These are phyloP conservation scores for Penicillium macrosclerotiorum DNA, from an alignment of 495 filamentous ascomycete species.

Conservation along the genomic window DNA sequence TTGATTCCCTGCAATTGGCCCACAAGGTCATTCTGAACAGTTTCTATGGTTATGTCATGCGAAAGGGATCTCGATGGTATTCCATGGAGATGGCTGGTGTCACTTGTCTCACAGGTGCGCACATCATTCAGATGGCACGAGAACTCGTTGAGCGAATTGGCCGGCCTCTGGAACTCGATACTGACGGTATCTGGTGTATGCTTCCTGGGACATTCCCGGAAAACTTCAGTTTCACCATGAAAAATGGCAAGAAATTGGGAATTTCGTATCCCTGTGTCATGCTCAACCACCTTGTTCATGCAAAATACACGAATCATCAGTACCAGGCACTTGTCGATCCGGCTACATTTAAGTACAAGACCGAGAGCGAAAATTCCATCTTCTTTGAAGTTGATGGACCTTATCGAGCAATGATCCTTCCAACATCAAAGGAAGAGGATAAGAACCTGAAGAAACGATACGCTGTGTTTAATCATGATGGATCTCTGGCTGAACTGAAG, in stretches of 20 bases:
- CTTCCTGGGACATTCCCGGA: constrained; percentile 95
- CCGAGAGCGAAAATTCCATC: constrained; percentile 96
- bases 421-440: constrained; percentile 96
- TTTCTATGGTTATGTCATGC: constrained; percentile 99
- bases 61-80: constrained; percentile 98
- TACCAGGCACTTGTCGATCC: constrained; percentile 87
- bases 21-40: constrained; percentile 99
- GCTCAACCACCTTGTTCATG: constrained; percentile 98
- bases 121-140: constrained; percentile 96
- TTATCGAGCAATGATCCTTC: constrained; percentile 95
- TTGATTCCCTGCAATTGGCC: constrained; percentile 92
- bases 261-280: constrained; percentile 99
- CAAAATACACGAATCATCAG: constrained; percentile 92
- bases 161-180: constrained; percentile 94
- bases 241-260: constrained; percentile 89
- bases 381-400: constrained; percentile 99
- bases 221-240: constrained; percentile 90
- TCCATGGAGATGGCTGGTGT: constrained; percentile 99
- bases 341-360: constrained; percentile 82
- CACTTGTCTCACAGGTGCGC: constrained; percentile 93
- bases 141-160: constrained; percentile 93
- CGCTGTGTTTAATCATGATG: constrained; percentile 98
- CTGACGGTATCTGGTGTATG: constrained; percentile 99
- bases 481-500: constrained; percentile 93
- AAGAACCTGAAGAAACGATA: constrained; percentile 99